Percentiles rank a stretch among this genome's conserved stretches.
These are phyloP conservation scores for Diospyros lotus DNA, from an alignment of 148 eudicot genomes.

Conservation along the genomic window DNA sequence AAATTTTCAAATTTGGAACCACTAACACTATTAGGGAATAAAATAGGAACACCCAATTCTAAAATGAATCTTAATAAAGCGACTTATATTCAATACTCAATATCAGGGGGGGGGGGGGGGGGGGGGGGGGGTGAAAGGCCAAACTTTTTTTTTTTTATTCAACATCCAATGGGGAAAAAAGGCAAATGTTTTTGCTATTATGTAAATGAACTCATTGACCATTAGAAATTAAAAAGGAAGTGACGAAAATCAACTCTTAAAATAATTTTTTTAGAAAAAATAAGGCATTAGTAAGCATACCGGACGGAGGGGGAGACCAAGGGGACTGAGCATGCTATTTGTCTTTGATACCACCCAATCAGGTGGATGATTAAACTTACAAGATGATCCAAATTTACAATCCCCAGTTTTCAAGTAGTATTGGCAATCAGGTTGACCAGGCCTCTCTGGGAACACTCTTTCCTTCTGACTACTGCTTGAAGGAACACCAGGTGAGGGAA, in stretches of 20 bases:
- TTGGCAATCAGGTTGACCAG: slow-evolving; percentile 75
- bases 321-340: slow-evolving; percentile 54
- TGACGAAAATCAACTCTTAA: not conserved
- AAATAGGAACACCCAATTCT: not conserved
- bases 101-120: not conserved
- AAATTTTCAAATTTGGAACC: not conserved
- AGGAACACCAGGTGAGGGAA: slow-evolving; percentile 44
- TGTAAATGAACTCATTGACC: not conserved
- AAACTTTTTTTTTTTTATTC: too few relatives aligned
- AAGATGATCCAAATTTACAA: slow-evolving; percentile 74
- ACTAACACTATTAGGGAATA: not conserved
- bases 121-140: too few relatives aligned
- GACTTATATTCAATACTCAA: not conserved
- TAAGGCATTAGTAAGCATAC: slow-evolving; percentile 40
- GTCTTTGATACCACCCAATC: slow-evolving; percentile 45
- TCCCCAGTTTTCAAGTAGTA: slow-evolving; percentile 78
- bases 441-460: slow-evolving; percentile 64
- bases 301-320: slow-evolving; percentile 89
- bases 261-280: not conserved
- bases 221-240: not conserved
- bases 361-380: slow-evolving; percentile 89
- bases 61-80: not conserved
- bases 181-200: not conserved
- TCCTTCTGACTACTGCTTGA: slow-evolving; percentile 37
- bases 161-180: too few relatives aligned